Percentiles rank a stretch among this genome's conserved stretches.
phyloP scores from a whole-genome alignment of 352 stramenopile species.

The Globisporangium orthogonon region DNA sequence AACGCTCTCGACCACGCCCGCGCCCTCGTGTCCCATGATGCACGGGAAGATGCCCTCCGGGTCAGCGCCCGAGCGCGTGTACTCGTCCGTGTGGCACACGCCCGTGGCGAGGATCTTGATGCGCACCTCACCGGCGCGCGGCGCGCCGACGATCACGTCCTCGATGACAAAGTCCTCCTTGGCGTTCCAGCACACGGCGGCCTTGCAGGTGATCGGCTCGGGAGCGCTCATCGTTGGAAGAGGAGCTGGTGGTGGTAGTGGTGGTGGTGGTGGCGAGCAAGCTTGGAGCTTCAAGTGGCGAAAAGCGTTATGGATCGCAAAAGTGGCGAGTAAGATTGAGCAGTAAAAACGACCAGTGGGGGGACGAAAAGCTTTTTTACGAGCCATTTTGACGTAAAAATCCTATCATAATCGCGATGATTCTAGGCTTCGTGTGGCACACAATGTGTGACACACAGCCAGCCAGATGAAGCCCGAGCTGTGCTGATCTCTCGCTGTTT shows the following conservation, averaged over 20 bases:
- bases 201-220: slow-evolving; percentile 85
- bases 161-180: slow-evolving; percentile 83
- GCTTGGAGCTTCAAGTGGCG: slow-evolving; percentile 7
- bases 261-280: not conserved
- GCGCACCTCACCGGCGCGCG: slow-evolving; percentile 65
- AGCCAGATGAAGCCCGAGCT: too few species aligned
- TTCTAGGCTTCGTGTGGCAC: too few species aligned
- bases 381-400: too few species aligned
- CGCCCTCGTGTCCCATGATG: slow-evolving; percentile 85
- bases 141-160: slow-evolving; percentile 69
- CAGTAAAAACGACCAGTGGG: too few species aligned
- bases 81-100: slow-evolving; percentile 87
- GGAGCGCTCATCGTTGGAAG: slow-evolving; percentile 33
- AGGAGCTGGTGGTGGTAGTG: not conserved
- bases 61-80: slow-evolving; percentile 75
- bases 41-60: slow-evolving; percentile 80
- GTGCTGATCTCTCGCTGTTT: too few species aligned
- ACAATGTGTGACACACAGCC: too few species aligned
- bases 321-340: too few species aligned
- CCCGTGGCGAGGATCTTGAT: slow-evolving; percentile 82
- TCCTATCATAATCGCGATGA: too few species aligned
- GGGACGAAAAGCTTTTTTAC: too few species aligned
- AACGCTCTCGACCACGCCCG: slow-evolving; percentile 80
- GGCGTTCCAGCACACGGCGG: slow-evolving; percentile 81
- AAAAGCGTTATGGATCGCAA: too few species aligned